Percentiles rank a stretch among this genome's conserved stretches.
Evolutionary conservation across 2,329 filamentous ascomycete genomes (phyloP).

Genomic region (Chrysoporthe austroafricana): DNA sequence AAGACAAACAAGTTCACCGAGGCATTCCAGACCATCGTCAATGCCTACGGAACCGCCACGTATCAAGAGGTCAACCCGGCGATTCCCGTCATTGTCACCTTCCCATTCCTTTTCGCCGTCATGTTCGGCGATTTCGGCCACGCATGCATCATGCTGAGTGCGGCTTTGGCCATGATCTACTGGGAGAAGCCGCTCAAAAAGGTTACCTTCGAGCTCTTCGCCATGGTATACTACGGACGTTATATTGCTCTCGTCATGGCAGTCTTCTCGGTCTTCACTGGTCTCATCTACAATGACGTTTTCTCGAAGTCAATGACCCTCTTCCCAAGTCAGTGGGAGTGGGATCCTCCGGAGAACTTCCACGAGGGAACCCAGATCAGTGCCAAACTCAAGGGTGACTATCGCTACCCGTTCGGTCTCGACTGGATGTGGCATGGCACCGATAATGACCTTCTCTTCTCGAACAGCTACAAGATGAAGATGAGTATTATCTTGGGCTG

Average conservation of each 20-base stretch:
- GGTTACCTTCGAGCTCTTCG: constrained; percentile 88
- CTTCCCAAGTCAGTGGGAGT: constrained; percentile 90
- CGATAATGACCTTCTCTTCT: constrained; percentile 93
- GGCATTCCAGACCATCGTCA: constrained; percentile 98
- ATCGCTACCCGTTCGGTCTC: constrained; percentile 93
- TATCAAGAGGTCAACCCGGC: constrained; percentile 98
- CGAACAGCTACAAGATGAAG: constrained; percentile 99
- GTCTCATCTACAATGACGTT: constrained; percentile 95
- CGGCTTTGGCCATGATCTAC: constrained; percentile 91
- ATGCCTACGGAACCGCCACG: constrained; percentile 96
- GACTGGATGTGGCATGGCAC: constrained; percentile 97
- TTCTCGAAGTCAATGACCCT: constrained; percentile 93
- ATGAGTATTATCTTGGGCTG: constrained; percentile 97
- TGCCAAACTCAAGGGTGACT: constrained; percentile 68
- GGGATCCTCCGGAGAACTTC: constrained; percentile 68
- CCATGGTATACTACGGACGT: constrained; percentile 98
- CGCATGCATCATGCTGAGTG: constrained; percentile 83
- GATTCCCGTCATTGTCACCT: constrained; percentile 92
- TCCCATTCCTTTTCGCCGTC: constrained; percentile 99
- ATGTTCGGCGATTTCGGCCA: constrained; percentile 99
- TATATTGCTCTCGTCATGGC: constrained; percentile 99
- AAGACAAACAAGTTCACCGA: constrained; percentile 99
- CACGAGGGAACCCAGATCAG: constrained; percentile 65
- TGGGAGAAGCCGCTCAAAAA: constrained; percentile 94
- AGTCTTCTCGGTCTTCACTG: constrained; percentile 94